Percentiles rank a stretch among this genome's conserved stretches.
phyloP scores from a whole-genome alignment of 768 basidiomycete species.

The Saitozyma sp. region DNA sequence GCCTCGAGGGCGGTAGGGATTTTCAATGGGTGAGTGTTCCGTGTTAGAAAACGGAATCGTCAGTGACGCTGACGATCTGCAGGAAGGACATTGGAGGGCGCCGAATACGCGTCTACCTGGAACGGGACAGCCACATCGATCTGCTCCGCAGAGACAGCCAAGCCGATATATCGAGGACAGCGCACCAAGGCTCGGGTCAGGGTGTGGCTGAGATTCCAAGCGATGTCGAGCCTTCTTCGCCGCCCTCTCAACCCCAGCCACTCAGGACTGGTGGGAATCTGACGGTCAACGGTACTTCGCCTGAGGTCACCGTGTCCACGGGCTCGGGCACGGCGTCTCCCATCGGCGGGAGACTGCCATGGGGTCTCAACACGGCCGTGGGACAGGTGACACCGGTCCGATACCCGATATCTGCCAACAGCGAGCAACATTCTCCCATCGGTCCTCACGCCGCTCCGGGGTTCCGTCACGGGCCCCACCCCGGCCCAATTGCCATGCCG shows the following conservation, averaged over 20 bases:
- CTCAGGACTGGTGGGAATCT: no score
- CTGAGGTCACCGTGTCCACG: no score
- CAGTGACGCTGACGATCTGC: conserved; percentile 13
- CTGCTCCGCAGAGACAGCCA: neutral
- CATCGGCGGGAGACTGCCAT: conserved; percentile 15
- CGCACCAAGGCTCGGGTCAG: no score
- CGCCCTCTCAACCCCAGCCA: no score
- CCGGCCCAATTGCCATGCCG: conserved; percentile 53
- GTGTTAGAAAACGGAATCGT: neutral
- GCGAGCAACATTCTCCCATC: neutral
- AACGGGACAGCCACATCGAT: conserved; percentile 50
- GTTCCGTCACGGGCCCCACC: conserved; percentile 29
- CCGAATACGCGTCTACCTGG: conserved; percentile 83
- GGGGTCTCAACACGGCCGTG: conserved; percentile 31
- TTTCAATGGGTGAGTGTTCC: conserved; percentile 77
- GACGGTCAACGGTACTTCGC: no score
- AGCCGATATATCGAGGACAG: no score
- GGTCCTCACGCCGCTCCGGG: conserved; percentile 13
- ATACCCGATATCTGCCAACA: no score
- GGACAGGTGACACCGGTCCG: conserved; percentile 4
- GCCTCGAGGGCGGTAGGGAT: conserved; percentile 78
- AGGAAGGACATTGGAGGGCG: conserved; percentile 89
- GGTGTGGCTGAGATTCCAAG: no score
- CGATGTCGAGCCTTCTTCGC: no score
- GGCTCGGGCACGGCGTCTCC: no score